Base-by-base conservation (phyloP, 2,329 filamentous ascomycete species). In the Hymenoscyphus occultus region DNA sequence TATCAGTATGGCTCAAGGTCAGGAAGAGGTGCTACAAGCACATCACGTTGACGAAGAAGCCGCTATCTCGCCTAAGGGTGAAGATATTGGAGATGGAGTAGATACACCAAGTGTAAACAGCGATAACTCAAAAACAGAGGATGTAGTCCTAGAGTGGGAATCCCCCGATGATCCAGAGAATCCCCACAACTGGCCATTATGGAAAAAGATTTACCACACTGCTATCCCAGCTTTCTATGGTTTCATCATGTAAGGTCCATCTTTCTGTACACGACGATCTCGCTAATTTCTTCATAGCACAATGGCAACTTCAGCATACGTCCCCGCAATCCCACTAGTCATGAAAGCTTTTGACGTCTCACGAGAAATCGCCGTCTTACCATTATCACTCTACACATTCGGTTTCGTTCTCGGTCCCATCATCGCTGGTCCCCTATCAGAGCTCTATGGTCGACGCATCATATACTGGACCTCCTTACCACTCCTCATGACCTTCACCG, bases 401-500 rank as follows among this genome's bases (percentile, higher is more conserved):
- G 86, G 86, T 0, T 79, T 90, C 0, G 84, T 78, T 2, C 77
- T 88, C 16, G 87, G 86, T 0, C 87, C 87, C 6, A 76, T 88
- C 66, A 82, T 90, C 1, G 90, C 87, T 84, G 89, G 88, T 3
- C 87, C 88, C 0, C 74, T 91, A 22, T 81, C 84, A 39, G 88
- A 91, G 71, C 74, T 90, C 10, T 86, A 84, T 62, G 88, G 85
- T 5, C 81, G 85, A 2, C 83, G 89, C 67, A 73, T 82, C 22
- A 78, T 90, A n/a, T 88, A 89, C 72, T 80, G 84, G 71, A 73
- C 78, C 62, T 86, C 85, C 10, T 86, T 87, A 69, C 76, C 81
- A 63, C 79, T 80, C 10, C 79, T 90, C 62, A 83, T 84, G 0
- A 82, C 82, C 1, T 90, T 90, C 74, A 88, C 84, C 67, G 85